Evolutionary conservation across 225 moss, liverwort and hornwort species (phyloP).

Genomic region (Polytrichum commune): DNA sequence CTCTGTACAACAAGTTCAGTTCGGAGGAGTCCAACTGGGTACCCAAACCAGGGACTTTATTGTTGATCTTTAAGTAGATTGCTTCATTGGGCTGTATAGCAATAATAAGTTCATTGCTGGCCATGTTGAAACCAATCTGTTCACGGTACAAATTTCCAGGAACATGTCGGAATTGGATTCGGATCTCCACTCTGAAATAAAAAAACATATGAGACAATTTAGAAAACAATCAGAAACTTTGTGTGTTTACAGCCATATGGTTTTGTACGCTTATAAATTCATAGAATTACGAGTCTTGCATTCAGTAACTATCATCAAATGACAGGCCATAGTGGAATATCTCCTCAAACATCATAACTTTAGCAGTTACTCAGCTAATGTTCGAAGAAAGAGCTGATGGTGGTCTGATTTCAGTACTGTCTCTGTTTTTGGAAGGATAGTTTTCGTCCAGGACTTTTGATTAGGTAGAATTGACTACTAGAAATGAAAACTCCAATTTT

Average conservation of each 20-base stretch:
- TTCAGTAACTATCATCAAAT: too few species aligned
- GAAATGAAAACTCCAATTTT: too few species aligned
- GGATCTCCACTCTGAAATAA: constrained; percentile 76
- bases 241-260: too few species aligned
- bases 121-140: constrained; percentile 61
- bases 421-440: too few species aligned
- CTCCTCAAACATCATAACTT: too few species aligned
- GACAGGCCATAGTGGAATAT: too few species aligned
- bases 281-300: too few species aligned
- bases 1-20: constrained; percentile 75
- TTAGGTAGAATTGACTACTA: too few species aligned
- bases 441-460: too few species aligned
- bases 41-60: constrained; percentile 87
- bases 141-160: constrained; percentile 89
- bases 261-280: too few species aligned
- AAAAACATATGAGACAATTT: background rate
- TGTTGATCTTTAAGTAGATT: constrained; percentile 85
- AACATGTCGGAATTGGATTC: constrained; percentile 76
- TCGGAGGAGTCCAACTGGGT: constrained; percentile 75
- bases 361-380: background rate
- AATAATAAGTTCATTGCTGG: constrained; percentile 82
- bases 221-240: background rate
- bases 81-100: constrained; percentile 81
- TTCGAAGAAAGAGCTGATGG: too few species aligned
- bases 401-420: too few species aligned